Evolutionary conservation across 768 basidiomycete genomes (phyloP), one percentile per base, ranked within the genome.

Genomic region (Rhizopogon rudus): DNA sequence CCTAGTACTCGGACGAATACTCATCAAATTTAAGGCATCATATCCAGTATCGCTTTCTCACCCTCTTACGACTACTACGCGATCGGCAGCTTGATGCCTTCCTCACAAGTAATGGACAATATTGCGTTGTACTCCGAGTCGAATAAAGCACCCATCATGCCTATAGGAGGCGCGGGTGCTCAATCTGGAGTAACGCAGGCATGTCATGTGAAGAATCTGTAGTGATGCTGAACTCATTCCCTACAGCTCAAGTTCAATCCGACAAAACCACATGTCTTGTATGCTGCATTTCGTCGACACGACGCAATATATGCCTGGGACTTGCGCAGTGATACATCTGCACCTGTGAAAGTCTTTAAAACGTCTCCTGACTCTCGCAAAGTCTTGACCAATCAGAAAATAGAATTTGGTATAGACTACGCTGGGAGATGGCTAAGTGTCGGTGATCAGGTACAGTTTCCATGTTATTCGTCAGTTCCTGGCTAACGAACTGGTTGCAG

Each of bases 21-120:
- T 20, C n/a, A 40, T 12, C 29, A 31, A 53, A 37, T 14, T 49
- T 10, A 50, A 93, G 93, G 95, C 1, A 91, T 98, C 57, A 79
- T 98, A 42, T 93, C 94, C 4, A 73, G 92, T 1, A 71, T 98
- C 5, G 83, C 90, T 0, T 93, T 97, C 67, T 84, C 83, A 16
- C 77, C 84, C 0, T 73, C 76, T 8, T 79, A 81, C 48, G 83
- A 83, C 40, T 72, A 86, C 13, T 94, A 84, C 59, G 93, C 93
- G 0, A 93, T 91, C 6, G 93, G 93, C 0, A 88, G 82, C 6
- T 81, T 92, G 31, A 74, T 77, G 3, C 76, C 82, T 0, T 74
- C 77, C 9, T 63, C 75, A 0, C 71, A 74, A 3, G 58, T 60
- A 41, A 67, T 73, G 2, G 71, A 77, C 29, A 88, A 88, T 50